phyloP scores from a whole-genome alignment of 2,329 filamentous ascomycete species.

The Emericellopsis atlantica region DNA sequence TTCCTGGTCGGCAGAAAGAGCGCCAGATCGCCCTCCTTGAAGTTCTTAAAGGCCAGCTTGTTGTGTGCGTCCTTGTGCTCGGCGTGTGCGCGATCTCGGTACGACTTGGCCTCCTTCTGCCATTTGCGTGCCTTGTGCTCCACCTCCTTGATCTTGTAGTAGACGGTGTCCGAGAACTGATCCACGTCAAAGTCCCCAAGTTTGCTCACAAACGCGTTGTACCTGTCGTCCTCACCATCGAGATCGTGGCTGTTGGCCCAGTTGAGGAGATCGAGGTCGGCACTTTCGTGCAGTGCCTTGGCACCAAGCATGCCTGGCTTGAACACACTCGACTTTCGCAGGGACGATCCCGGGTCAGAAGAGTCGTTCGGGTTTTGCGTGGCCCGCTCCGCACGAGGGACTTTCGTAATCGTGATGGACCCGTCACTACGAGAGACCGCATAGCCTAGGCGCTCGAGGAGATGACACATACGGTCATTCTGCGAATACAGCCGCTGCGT shows the following conservation, averaged over 20 bases:
- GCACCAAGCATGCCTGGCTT: constrained; percentile 24
- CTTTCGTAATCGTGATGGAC: constrained; percentile 62
- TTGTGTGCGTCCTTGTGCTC: constrained; percentile 79
- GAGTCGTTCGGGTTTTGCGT: constrained; percentile 44
- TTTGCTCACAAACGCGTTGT: constrained; percentile 59
- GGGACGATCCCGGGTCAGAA: constrained; percentile 38
- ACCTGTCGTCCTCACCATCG: constrained; percentile 59
- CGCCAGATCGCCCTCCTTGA: constrained; percentile 92
- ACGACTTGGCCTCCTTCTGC: constrained; percentile 76
- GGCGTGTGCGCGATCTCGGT: constrained; percentile 74
- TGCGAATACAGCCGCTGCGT: constrained; percentile 74
- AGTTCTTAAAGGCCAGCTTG: constrained; percentile 90
- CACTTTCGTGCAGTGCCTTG: constrained; percentile 44
- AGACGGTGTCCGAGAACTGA: constrained; percentile 70
- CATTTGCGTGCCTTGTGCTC: constrained; percentile 89
- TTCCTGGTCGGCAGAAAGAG: constrained; percentile 91
- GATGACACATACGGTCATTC: constrained; percentile 68
- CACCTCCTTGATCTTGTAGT: constrained; percentile 83
- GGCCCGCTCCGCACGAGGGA: constrained; percentile 45
- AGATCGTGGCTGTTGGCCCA: constrained; percentile 65
- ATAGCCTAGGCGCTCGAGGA: constrained; percentile 81
- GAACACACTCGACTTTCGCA: constrained; percentile 33
- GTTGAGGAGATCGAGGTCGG: constrained; percentile 62
- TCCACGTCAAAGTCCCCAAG: constrained; percentile 75
- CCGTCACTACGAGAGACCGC: constrained; percentile 63